Evolutionary conservation across 805 yeast species (phyloP).

Genomic region (Ogataea trehalophila): DNA sequence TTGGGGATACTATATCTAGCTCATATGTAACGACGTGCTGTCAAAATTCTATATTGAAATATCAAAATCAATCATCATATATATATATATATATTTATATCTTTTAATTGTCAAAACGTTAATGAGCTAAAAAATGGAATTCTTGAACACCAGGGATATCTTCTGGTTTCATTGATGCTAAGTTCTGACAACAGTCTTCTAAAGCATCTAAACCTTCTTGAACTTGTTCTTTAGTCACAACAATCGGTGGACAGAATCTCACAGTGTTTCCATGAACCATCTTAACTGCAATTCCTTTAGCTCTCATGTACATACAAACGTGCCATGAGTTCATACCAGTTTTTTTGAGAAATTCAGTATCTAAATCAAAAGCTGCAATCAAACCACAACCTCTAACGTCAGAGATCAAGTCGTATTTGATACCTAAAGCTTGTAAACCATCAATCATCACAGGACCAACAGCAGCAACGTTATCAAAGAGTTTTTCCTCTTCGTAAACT

Average conservation of each 20-base stretch:
- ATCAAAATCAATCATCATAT: too few species aligned
- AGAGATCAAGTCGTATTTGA: constrained; percentile 16
- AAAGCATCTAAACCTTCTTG: constrained; percentile 12
- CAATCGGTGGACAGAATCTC: constrained; percentile 21
- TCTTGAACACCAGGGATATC: constrained; percentile 19
- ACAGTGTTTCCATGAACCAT: constrained; percentile 21
- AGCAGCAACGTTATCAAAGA: constrained; percentile 16
- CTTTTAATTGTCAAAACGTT: background rate
- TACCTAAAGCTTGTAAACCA: constrained; percentile 14
- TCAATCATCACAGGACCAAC: constrained; percentile 17
- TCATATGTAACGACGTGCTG: too few species aligned
- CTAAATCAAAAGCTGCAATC: constrained; percentile 22
- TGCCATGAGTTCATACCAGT: constrained; percentile 21
- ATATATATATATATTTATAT: too few species aligned
- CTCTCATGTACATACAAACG: constrained; percentile 23
- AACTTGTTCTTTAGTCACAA: constrained; percentile 16
- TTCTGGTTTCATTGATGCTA: constrained; percentile 7
- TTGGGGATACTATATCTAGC: too few species aligned
- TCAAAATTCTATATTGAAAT: too few species aligned
- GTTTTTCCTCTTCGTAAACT: constrained; percentile 24
- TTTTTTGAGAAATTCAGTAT: constrained; percentile 9
- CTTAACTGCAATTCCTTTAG: constrained; percentile 24
- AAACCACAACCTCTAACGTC: constrained; percentile 24
- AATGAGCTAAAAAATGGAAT: constrained; percentile 13
- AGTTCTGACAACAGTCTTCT: constrained; percentile 15